phyloP scores from a whole-genome alignment of 2,329 filamentous ascomycete genomes.

The Fusarium torulosum region DNA sequence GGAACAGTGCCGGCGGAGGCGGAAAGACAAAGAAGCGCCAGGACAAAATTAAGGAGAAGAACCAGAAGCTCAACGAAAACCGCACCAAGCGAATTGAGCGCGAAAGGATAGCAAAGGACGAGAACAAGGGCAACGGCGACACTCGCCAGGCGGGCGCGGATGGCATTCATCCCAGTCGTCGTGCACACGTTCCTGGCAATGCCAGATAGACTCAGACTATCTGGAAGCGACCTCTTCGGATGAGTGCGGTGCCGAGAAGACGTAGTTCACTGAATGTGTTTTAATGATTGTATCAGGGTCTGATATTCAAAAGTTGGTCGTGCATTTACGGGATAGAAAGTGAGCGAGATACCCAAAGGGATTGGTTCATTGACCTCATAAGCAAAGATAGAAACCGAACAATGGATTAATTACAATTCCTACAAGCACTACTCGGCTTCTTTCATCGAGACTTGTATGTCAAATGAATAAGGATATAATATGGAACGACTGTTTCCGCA shows the following conservation, averaged over 20 bases:
- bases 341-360: constrained; percentile 49
- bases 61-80: constrained; percentile 82
- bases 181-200: constrained; percentile 51
- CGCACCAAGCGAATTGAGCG: constrained; percentile 62
- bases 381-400: constrained; percentile 3
- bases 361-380: constrained; percentile 46
- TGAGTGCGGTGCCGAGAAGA: background rate
- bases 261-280: constrained; percentile 2
- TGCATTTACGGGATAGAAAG: constrained; percentile 38
- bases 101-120: constrained; percentile 57
- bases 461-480: background rate
- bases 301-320: constrained; percentile 42
- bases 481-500: background rate
- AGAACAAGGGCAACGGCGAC: constrained; percentile 42
- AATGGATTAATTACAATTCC: constrained; percentile 6
- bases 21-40: constrained; percentile 79
- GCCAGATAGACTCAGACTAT: constrained; percentile 16
- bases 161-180: constrained; percentile 66
- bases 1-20: constrained; percentile 83
- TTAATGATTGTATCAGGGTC: constrained; percentile 17
- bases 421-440: background rate
- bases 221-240: constrained; percentile 1
- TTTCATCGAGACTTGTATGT: background rate
- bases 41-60: constrained; percentile 86
- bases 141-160: constrained; percentile 48